Evolutionary conservation across 129 eudicot species (phyloP), one percentile per base, ranked within the genome.

Genomic region (Escallonia rubra): DNA sequence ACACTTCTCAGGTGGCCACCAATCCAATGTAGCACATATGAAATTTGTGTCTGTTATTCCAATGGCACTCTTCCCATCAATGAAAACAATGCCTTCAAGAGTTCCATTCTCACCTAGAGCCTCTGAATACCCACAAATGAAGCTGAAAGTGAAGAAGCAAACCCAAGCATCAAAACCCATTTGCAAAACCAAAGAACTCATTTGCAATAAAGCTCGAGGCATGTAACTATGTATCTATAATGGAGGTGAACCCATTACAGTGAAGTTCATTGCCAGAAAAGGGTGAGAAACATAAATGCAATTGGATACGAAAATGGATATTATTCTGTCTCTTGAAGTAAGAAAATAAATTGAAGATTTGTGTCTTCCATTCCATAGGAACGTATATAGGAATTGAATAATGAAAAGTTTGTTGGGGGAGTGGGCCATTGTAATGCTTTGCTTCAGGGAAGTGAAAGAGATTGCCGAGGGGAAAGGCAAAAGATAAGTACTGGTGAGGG

Each of bases 1-100:
- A 83, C 99, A 93, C 77, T 93, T 93, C 74, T 89, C 95, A 72
- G 96, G 95, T 48, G 99, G 99, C 99, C 99, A 93, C 99, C 99
- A 93, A 70, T 94, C 99, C 79, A 94, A 47, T 3, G 99, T 94
- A 6, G 96, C 93, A 79, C 99, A 94, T 10, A 94, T 74, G 65
- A 80, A 94, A 72, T 94, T 78, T 34, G 64, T 77, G 61, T 91
- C 96, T 44, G 68, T 88, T 65, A 43, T 73, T 54, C 79, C 96
- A 78, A 91, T 88, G 59, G 82, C 57, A 51, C 11, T 61, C 57
- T 43, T 77, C 41, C 88, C 96, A 67, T 86, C 85, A 45, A 89
- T 81, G 7, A 75, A 62, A 57, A 70, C 90, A 16, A 3, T 77
- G 53, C 86, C 94, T 64, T 72, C 70, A 45, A 71, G 48, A 61